Evolutionary conservation across 345 rosid species (phyloP).

Genomic region (Brassica cretica): DNA sequence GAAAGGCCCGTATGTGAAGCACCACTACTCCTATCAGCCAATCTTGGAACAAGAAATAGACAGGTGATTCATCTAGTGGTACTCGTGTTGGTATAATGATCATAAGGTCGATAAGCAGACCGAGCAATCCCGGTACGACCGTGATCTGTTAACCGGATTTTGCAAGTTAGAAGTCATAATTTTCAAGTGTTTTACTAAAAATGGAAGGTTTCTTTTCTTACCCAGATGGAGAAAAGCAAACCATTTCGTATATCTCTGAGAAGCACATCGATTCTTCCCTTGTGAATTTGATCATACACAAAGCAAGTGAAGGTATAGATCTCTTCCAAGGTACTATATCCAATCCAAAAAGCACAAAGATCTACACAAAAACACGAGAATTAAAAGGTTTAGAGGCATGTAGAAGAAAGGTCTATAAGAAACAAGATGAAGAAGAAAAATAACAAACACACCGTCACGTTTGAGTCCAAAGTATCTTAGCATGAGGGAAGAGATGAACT

Average conservation of each 20-base stretch:
- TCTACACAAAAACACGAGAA: constrained; percentile 20
- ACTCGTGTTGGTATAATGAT: constrained; percentile 29
- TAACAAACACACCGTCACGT: constrained; percentile 20
- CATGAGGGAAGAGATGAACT: not conserved
- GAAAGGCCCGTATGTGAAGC: constrained; percentile 16
- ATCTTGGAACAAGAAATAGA: constrained; percentile 21
- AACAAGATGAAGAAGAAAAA: not conserved
- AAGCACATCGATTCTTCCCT: constrained; percentile 18
- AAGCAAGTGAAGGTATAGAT: not conserved
- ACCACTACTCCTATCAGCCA: constrained; percentile 26
- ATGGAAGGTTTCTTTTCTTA: constrained; percentile 7
- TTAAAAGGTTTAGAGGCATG: not conserved
- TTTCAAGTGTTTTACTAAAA: not conserved
- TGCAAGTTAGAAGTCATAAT: constrained; percentile 3
- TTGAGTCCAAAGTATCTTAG: not conserved
- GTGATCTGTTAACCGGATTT: constrained; percentile 11
- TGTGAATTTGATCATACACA: constrained; percentile 13
- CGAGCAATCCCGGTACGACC: constrained; percentile 3
- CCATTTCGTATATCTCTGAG: constrained; percentile 4
- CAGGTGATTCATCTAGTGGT: constrained; percentile 15
- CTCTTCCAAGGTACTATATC: not conserved
- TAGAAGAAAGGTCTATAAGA: not conserved
- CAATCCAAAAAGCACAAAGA: constrained; percentile 19
- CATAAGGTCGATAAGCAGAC: constrained; percentile 24
- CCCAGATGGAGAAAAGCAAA: constrained; percentile 22